A percentile compares a stretch with the other conserved stretches of the same genome.
These are phyloP conservation scores for Lagenidium giganteum DNA, from an alignment of 352 stramenopile genomes.

Conservation along the genomic window DNA sequence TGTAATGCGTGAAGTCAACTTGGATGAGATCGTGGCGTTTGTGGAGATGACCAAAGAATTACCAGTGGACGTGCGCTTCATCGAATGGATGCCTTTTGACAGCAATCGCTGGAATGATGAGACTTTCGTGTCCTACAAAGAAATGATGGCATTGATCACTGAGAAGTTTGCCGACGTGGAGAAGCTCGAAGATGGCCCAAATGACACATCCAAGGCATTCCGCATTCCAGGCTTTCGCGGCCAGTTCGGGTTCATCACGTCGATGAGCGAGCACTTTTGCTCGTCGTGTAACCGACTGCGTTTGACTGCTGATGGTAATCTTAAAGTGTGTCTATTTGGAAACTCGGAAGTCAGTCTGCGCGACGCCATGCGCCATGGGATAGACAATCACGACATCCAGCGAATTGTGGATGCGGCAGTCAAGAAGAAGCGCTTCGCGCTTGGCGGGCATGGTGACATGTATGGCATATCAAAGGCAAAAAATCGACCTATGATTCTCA, in stretches of 20 bases:
- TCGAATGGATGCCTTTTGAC: slow-evolving; percentile 99
- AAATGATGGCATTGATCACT: slow-evolving; percentile 76
- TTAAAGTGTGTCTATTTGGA: slow-evolving; percentile 96
- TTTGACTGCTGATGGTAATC: slow-evolving; percentile 91
- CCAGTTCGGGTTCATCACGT: slow-evolving; percentile 93
- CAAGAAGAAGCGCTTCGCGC: slow-evolving; percentile 87
- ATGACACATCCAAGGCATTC: slow-evolving; percentile 96
- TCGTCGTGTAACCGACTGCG: slow-evolving; percentile 95
- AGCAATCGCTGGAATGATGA: slow-evolving; percentile 92
- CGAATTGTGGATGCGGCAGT: slow-evolving; percentile 84
- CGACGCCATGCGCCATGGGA: slow-evolving; percentile 78
- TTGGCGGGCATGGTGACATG: slow-evolving; percentile 92
- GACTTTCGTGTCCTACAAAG: slow-evolving; percentile 89
- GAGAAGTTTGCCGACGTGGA: slow-evolving; percentile 32
- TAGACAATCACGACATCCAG: slow-evolving; percentile 75
- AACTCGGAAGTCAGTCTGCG: slow-evolving; percentile 88
- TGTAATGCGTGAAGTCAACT: slow-evolving; percentile 94
- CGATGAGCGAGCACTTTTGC: slow-evolving; percentile 97
- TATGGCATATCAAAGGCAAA: slow-evolving; percentile 80
- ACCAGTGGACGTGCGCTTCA: slow-evolving; percentile 93
- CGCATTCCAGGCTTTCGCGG: slow-evolving; percentile 46
- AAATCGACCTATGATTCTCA: slow-evolving; percentile 96
- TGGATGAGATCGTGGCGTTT: slow-evolving; percentile 93
- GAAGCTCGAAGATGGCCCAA: slow-evolving; percentile 52
- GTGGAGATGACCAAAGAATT: slow-evolving; percentile 79